Percentiles rank a stretch among this genome's conserved stretches.
These are phyloP conservation scores for Licmophora abbreviata DNA, from an alignment of 108 stramenopile species.

Conservation along the genomic window DNA sequence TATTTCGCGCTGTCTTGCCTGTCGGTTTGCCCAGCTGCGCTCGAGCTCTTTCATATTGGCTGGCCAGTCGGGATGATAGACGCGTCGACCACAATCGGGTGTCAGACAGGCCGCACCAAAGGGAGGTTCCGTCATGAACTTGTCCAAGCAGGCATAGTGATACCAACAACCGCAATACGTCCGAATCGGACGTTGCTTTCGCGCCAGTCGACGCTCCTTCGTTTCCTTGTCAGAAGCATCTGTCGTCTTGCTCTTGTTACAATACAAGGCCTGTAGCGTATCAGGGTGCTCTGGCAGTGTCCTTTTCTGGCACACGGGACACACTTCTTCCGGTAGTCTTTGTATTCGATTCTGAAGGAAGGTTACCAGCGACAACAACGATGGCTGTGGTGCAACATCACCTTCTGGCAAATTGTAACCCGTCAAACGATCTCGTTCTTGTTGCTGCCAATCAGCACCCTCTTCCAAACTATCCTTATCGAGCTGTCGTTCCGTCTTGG, in stretches of 20 bases:
- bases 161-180: conserved; percentile 40
- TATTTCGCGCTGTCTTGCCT: conserved; percentile 33
- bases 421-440: conserved; percentile 26
- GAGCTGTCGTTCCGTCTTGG: conserved; percentile 14
- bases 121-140: conserved; percentile 35
- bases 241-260: background rate
- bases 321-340: conserved; percentile 12
- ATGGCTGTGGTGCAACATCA: conserved; percentile 30
- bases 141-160: conserved; percentile 32
- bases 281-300: conserved; percentile 22
- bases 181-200: conserved; percentile 25
- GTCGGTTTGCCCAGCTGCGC: conserved; percentile 27
- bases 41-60: conserved; percentile 28
- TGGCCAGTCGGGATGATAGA: conserved; percentile 45
- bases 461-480: conserved; percentile 21
- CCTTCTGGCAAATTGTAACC: conserved; percentile 23
- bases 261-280: conserved; percentile 22
- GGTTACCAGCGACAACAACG: conserved; percentile 25
- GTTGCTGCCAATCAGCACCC: conserved; percentile 24
- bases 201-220: conserved; percentile 16
- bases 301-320: conserved; percentile 27
- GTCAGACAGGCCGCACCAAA: conserved; percentile 33
- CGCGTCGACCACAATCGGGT: conserved; percentile 17
- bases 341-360: conserved; percentile 23
- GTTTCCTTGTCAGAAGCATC: conserved; percentile 7